These are phyloP conservation scores for Saitozyma sp. DNA, from an alignment of 768 basidiomycete genomes.

Conservation along the genomic window DNA sequence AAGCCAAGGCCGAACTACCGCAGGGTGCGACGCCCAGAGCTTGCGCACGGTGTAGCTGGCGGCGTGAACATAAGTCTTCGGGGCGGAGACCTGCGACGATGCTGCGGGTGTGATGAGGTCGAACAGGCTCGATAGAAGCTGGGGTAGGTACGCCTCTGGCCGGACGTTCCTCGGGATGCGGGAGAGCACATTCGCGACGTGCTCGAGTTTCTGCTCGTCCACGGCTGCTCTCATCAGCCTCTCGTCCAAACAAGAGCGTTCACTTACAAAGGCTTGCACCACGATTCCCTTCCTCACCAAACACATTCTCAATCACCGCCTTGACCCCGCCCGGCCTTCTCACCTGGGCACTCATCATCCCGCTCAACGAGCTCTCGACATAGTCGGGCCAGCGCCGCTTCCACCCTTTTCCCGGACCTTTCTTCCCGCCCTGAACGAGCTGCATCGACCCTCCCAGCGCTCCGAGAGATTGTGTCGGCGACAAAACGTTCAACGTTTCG, in stretches of 20 bases:
- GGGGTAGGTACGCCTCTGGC: conserved; percentile 48
- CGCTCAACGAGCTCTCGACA: conserved; percentile 18
- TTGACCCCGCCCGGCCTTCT: conserved; percentile 28
- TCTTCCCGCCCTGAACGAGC: too few relatives aligned
- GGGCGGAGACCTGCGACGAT: neutral
- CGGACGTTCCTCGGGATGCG: conserved; percentile 64
- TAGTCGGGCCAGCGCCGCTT: conserved; percentile 27
- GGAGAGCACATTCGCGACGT: conserved; percentile 65
- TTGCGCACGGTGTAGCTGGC: neutral
- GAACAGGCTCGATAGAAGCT: neutral
- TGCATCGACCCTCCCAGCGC: conserved; percentile 6
- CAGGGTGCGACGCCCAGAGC: neutral
- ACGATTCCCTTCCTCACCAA: conserved; percentile 18
- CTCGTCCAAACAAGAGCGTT: neutral
- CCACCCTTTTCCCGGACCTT: conserved; percentile 9
- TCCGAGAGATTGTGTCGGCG: conserved; percentile 20
- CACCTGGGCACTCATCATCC: conserved; percentile 31
- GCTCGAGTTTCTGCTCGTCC: conserved; percentile 62
- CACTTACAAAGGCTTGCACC: too few relatives aligned
- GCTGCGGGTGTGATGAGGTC: neutral
- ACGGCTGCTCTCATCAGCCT: conserved; percentile 23
- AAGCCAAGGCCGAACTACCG: neutral
- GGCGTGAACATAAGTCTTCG: neutral
- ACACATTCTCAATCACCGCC: conserved; percentile 37
- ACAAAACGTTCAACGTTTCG: conserved; percentile 9